Conservation (phyloP, 2,329 filamentous ascomycete species). For the Nigrospora sphaerica region DNA sequence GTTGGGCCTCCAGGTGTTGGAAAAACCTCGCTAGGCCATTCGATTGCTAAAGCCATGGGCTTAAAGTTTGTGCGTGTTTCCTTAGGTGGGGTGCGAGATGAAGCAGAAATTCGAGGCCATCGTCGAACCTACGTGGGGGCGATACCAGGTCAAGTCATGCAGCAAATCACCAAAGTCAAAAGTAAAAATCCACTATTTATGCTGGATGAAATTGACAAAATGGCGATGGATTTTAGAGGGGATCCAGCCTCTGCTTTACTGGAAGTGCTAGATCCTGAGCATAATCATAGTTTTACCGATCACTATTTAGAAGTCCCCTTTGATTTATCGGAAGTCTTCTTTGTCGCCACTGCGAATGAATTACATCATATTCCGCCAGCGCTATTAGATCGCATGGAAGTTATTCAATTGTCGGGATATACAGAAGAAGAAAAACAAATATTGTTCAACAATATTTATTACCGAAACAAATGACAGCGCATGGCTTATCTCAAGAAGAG, state of each 20-base stretch:
- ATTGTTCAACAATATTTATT: conserved; percentile 91
- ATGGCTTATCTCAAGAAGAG: conserved; percentile 84
- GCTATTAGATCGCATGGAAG: conserved; percentile 96
- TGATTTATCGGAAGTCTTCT: conserved; percentile 91
- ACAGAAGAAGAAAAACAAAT: conserved; percentile 97
- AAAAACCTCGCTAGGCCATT: conserved; percentile 98
- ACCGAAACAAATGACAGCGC: conserved; percentile 86
- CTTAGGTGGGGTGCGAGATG: conserved; percentile 92
- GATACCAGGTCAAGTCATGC: conserved; percentile 90
- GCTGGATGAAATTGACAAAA: conserved; percentile 98
- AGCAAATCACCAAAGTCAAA: conserved; percentile 97
- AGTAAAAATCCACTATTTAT: conserved; percentile 95
- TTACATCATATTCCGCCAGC: conserved; percentile 93
- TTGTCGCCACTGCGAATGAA: conserved; percentile 94
- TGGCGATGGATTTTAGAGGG: conserved; percentile 91
- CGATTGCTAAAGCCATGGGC: conserved; percentile 89
- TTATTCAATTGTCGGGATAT: conserved; percentile 93
- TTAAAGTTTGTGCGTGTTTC: conserved; percentile 97
- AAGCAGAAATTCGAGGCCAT: conserved; percentile 98
- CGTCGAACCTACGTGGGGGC: conserved; percentile 94
- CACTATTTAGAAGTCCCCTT: conserved; percentile 97
- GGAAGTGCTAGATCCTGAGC: conserved; percentile 90
- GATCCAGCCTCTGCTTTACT: conserved; percentile 92
- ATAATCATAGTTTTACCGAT: conserved; percentile 94
- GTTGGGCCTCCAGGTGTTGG: conserved; percentile 96